Evolutionary conservation across 768 basidiomycete genomes (phyloP), one percentile per base, ranked within the genome.

Genomic region (Thelephora ganbajun): DNA sequence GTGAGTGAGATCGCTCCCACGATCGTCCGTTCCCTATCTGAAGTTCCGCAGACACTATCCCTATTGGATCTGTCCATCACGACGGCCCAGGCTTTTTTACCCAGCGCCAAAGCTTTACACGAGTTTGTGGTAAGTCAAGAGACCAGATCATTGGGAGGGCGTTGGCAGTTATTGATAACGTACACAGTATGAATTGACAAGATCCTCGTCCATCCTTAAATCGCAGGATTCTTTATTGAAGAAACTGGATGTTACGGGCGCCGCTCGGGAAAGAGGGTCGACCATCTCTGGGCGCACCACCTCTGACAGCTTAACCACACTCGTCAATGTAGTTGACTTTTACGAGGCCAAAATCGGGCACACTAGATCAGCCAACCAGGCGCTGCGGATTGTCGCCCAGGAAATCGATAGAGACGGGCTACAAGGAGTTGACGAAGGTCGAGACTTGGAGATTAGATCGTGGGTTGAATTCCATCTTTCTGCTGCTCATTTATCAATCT

Each of bases 351-450:
- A 77, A 56, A 65, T 83, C 33, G 56, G 58, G 2, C 59, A 63
- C 33, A 67, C 67, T 5, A 65, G 65, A 41, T 74, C 71, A 9
- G 76, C 77, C n/a, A 71, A 66, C 51, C 66, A 69, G 35, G 76
- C 77, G 1, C 65, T 85, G 63, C 68, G 67, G n/a, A 57, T 70
- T 6, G 69, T 85, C n/a, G 69, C 73, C 30, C 62, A 65, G 50
- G 74, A 80, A 35, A 73, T 84, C 19, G 82, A 83, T 50, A 65
- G 64, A 47, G 71, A 81, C 53, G 83, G 82, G 0, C 56, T 83
- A 45, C 68, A 73, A 37, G 66, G 61, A 9, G 58, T 59, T 55
- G 67, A 52, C 5, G 60, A 62, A 19, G 39, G 56, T 41, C 44
- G 54, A 60, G 6, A 57, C 19, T 45, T 56, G 9, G 69, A 69